Base-by-base conservation (phyloP, 371 early-diverging fungal species). In the Umbelopsis sp. region DNA sequence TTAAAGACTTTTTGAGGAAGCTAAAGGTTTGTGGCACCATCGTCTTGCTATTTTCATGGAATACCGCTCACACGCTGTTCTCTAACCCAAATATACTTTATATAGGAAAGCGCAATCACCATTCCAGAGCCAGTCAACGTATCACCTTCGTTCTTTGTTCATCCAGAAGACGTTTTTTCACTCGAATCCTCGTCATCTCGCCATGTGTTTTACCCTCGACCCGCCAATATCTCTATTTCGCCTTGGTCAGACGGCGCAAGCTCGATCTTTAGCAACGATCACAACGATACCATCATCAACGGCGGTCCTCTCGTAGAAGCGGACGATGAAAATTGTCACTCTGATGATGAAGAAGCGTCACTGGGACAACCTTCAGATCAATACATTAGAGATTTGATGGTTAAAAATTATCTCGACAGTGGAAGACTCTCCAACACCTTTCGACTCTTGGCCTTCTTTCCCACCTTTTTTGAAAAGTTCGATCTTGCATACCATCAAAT, bases 381-480 rank as follows among this genome's bases (percentile, higher is more conserved):
- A 68, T 81, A 83, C 53, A 81, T 83, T 16, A 74, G 84, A 44
- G 79, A 84, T 63, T 77, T 86, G 80, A 74, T 87, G 78, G 77
- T 84, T 63, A 80, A 83, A 32, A 86, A 86, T 0, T 89, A 85
- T 65, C 69, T 81, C 22, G 82, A 82, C 29, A 80, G 80, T 66
- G 90, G 89, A 10, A 72, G 90, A n/a, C 67, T 88, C 12, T 76
- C 77, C 52, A 85, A 90, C 69, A 63, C 83, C 11, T 84, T 75
- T 63, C 87, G 90, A 4, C 71, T 90, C 52, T 72, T 89, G 63
- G 80, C 87, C 9, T 90, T 86, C 68, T 90, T 90, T 66, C 90
- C 90, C 3, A 81, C 85, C 8, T 90, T 84, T 69, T 84, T 85
- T 75, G 87, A 87, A 70, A 83, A 81, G 18, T 86, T 80, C 71